Base-by-base conservation (phyloP, 495 filamentous ascomycete genomes). In the Penicillium canescens region DNA sequence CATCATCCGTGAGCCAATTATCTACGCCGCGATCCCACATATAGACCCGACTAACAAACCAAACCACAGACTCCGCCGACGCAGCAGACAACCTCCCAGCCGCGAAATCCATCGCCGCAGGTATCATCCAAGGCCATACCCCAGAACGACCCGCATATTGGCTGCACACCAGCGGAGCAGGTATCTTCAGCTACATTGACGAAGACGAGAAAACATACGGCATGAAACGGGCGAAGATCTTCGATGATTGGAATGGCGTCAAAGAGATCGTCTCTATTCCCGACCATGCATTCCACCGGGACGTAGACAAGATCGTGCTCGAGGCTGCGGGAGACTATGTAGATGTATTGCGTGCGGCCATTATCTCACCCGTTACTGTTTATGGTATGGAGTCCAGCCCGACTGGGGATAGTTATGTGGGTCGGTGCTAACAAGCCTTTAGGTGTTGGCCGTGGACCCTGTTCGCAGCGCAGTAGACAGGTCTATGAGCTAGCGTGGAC, bases 341-440 rank as follows among this genome's bases (percentile, higher is more conserved):
- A 11, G 64, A 70, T 20, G 68, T 61, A 14, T 65, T 85, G 4
- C 77, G 75, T 52, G 81, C 80, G 0, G 81, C 84, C 4, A 82
- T 90, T 56, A 74, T 89, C 14, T 84, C 76, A 26, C 86, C 86
- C 3, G 82, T 85, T 1, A 79, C 77, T 8, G 89, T 90, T 59
- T 89, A 88, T 62, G 87, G 86, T 54, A 39, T 41, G 11, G 12
- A 26, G 2, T 40, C 18, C n/a, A n/a, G 38, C 14, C n/a, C n/a
- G 11, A 16, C 4, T 26, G 24, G 24, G 7, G 24, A 26, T 50
- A 11, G 24, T 13, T n/a, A 39, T 11, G n/a, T 24, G 41, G 24
- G 12, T 20, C 14, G n/a, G 45, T 20, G 9, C 13, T 42, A 23
- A 18, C 18, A 18, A 18, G 18, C 18, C 18, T 20, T 3, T 10